Conservation (phyloP, 306 rosid genomes). For the Benincasa hispida region DNA sequence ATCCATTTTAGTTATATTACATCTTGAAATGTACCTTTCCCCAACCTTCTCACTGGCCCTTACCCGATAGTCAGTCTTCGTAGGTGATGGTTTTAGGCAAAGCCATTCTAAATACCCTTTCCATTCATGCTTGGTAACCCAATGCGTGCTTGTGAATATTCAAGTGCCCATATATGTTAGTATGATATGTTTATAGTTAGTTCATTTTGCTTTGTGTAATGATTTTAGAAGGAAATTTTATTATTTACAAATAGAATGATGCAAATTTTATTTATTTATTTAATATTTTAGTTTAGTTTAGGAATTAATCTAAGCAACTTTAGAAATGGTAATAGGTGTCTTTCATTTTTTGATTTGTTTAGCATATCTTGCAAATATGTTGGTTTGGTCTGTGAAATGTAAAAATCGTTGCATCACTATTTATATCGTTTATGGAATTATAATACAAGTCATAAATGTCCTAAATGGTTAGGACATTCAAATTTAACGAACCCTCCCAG, state of each 20-base stretch:
- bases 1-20: neutral
- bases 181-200: neutral
- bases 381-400: too few species aligned
- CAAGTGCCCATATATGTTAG: neutral
- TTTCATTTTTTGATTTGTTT: too few species aligned
- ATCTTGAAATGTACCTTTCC: conserved; percentile 25
- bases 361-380: too few species aligned
- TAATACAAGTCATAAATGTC: too few species aligned
- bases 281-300: neutral
- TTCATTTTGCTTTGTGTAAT: neutral
- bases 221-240: neutral
- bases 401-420: too few species aligned
- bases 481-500: too few species aligned
- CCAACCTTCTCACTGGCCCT: neutral
- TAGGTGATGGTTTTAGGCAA: neutral
- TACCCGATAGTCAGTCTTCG: conserved; percentile 8
- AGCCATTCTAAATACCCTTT: neutral
- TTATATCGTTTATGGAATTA: too few species aligned
- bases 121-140: neutral
- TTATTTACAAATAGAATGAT: neutral
- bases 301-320: neutral
- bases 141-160: conserved; percentile 1
- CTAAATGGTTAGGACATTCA: too few species aligned
- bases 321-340: neutral
- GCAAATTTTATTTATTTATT: neutral